Base-by-base conservation (phyloP, 305 asterid genomes). In the Fraxinus platypoda region DNA sequence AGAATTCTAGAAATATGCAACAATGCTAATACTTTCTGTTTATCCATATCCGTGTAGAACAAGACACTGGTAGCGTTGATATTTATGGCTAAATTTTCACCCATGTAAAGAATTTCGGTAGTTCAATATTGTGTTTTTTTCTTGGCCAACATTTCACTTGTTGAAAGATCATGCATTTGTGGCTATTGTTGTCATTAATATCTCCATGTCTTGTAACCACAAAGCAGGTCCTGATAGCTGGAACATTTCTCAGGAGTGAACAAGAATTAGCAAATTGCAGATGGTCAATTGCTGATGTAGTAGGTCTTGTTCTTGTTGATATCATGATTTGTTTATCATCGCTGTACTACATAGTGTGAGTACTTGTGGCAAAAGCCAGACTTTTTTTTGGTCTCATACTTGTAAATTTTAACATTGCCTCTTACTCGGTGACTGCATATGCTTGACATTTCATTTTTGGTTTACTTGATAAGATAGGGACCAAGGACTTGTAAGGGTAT, bases 261-360 rank as follows among this genome's bases (percentile, higher is more conserved):
- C 81, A 89, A 35, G 97, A 89, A 80, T 76, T 88, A 31, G 84
- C 88, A 71, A 82, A 83, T n/a, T 91, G 84, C 84, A 86, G 89
- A 87, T 94, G 97, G 97, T 90, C 98, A 74, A 76, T 93, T 80
- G 30, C 30, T 0, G 98, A 95, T 70, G 97, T 90, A 9, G 93
- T 92, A 54, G 97, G 94, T 49, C 97, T 95, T 81, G 82, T 93
- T 78, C 89, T 95, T 7, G 84, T 89, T 0, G 99, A 94, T 87
- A 38, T 89, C 2, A 9, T 92, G 38, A 93, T 91, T 78, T 88
- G 94, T 79, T 30, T 92, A 77, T 92, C 97, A n/a, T 91, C 96
- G 62, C 80, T 93, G 8, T 93, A 90, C 90, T 93, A 91, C 85
- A 83, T 89, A 41, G 75, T 54, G 75, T 86, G 89, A 88, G 35